phyloP scores from a whole-genome alignment of 2,329 filamentous ascomycete genomes.

The Monosporascus cannonballus region DNA sequence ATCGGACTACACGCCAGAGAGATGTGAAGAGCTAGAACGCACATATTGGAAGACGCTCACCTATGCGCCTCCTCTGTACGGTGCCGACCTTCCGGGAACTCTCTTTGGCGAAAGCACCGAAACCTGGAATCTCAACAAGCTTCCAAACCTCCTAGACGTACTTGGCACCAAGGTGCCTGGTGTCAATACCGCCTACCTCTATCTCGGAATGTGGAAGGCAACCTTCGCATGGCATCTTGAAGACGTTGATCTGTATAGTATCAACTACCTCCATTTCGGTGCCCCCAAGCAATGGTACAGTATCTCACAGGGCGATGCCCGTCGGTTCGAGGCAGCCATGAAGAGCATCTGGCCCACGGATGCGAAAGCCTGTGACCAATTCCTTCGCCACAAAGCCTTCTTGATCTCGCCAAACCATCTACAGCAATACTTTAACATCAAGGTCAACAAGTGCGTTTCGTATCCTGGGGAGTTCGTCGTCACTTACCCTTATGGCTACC shows the following conservation, averaged over 20 bases:
- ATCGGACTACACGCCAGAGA: constrained; percentile 82
- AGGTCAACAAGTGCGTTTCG: constrained; percentile 91
- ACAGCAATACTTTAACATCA: constrained; percentile 84
- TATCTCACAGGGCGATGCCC: constrained; percentile 91
- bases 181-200: constrained; percentile 96
- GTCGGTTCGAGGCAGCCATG: constrained; percentile 92
- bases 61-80: constrained; percentile 90
- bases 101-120: constrained; percentile 83
- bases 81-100: constrained; percentile 92
- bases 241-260: constrained; percentile 97
- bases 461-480: constrained; percentile 98
- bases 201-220: constrained; percentile 99
- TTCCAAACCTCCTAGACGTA: constrained; percentile 89
- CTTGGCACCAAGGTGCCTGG: constrained; percentile 93
- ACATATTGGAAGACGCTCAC: constrained; percentile 97
- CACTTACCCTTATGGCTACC: constrained; percentile 96
- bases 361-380: constrained; percentile 92
- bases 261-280: constrained; percentile 98
- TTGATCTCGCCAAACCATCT: constrained; percentile 88
- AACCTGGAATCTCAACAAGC: constrained; percentile 88
- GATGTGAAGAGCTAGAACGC: constrained; percentile 90
- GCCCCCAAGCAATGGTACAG: constrained; percentile 99
- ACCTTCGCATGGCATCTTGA: constrained; percentile 99
- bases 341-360: constrained; percentile 91
- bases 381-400: constrained; percentile 95